Conservation (phyloP, 345 rosid species). For the Syzygium jambos region DNA sequence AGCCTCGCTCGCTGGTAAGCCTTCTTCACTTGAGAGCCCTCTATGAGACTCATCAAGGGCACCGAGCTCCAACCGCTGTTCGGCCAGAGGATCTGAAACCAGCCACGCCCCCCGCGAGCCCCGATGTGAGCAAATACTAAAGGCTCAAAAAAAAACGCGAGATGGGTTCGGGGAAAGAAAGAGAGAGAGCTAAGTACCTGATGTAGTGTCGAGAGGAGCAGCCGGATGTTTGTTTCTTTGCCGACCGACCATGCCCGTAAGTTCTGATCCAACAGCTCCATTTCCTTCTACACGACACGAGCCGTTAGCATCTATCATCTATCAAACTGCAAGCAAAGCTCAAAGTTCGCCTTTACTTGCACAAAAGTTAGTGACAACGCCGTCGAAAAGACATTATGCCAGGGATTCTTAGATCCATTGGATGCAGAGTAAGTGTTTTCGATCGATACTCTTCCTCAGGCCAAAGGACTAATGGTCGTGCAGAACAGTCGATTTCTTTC, state of each 20-base stretch:
- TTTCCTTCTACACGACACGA: constrained; percentile 21
- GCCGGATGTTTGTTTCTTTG: constrained; percentile 59
- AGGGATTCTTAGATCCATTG: not conserved
- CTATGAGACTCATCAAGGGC: constrained; percentile 46
- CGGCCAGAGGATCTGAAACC: constrained; percentile 66
- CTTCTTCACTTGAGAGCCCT: constrained; percentile 73
- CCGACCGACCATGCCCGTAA: constrained; percentile 66
- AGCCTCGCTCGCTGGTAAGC: constrained; percentile 90
- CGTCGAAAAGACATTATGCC: not conserved
- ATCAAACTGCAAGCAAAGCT: not conserved
- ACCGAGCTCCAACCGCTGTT: constrained; percentile 63
- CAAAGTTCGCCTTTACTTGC: not conserved
- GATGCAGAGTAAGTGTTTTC: not conserved
- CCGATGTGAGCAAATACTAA: not conserved
- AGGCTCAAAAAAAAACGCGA: not conserved
- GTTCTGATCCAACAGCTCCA: constrained; percentile 55
- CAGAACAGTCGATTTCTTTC: not conserved
- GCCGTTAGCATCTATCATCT: not conserved
- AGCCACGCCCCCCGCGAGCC: not conserved
- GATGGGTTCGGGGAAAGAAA: not conserved
- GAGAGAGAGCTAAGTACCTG: constrained; percentile 1
- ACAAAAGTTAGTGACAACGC: not conserved
- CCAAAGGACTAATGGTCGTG: not conserved
- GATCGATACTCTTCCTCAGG: not conserved
- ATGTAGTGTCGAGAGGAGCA: constrained; percentile 73